These are phyloP conservation scores for Rhizopogon vesiculosus DNA, from an alignment of 768 basidiomycete genomes.

Conservation along the genomic window DNA sequence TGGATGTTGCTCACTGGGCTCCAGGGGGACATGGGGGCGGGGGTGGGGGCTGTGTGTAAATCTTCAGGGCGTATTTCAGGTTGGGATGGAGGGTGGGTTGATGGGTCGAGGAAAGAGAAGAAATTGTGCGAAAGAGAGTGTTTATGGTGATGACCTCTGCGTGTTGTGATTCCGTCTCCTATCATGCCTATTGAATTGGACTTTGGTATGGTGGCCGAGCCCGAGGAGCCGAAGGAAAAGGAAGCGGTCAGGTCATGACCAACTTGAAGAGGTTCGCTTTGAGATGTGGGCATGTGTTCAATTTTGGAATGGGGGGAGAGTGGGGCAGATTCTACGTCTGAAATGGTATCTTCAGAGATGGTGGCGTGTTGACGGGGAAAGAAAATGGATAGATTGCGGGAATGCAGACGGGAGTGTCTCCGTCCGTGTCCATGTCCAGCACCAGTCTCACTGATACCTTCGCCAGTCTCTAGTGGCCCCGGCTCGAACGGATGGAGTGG, in stretches of 20 bases:
- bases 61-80: slow-evolving; percentile 23
- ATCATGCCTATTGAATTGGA: slow-evolving; percentile 13
- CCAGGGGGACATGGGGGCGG: slow-evolving; percentile 65
- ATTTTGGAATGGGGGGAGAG: slow-evolving; percentile 23
- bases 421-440: slow-evolving; percentile 20
- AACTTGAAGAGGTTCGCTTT: slow-evolving; percentile 27
- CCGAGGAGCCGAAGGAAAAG: slow-evolving; percentile 46
- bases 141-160: slow-evolving; percentile 83
- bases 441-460: slow-evolving; percentile 9
- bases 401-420: slow-evolving; percentile 73
- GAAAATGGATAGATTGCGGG: slow-evolving; percentile 87
- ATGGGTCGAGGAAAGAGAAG: slow-evolving; percentile 92
- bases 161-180: slow-evolving; percentile 20
- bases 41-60: slow-evolving; percentile 55
- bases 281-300: slow-evolving; percentile 42
- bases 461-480: slow-evolving; percentile 20
- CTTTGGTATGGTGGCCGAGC: slow-evolving; percentile 39
- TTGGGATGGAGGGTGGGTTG: slow-evolving; percentile 1
- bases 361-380: slow-evolving; percentile 70
- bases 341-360: slow-evolving; percentile 64
- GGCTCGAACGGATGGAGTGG: slow-evolving; percentile 15
- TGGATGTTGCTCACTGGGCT: slow-evolving; percentile 25
- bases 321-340: slow-evolving; percentile 42
- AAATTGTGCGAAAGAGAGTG: slow-evolving; percentile 94
- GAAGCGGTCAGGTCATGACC: slow-evolving; percentile 43